Evolutionary conservation across 2,329 filamentous ascomycete species (phyloP), one percentile per base, ranked within the genome.

Genomic region (Paraphoma sp.): DNA sequence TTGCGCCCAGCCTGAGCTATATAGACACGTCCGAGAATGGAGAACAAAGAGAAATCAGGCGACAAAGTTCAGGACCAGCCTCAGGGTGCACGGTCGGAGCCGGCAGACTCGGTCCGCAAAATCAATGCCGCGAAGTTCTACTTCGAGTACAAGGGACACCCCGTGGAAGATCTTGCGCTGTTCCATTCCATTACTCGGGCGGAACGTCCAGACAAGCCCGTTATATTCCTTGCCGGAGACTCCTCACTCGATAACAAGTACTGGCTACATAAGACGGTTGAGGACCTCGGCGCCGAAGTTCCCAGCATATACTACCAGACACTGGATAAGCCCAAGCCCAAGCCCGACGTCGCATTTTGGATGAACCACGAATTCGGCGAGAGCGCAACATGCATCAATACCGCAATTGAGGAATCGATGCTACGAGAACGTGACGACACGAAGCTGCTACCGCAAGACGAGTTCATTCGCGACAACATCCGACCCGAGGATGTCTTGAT

Each of bases 171-270:
- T 50, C 63, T 78, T 2, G 41, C 45, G 2, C 64, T 28, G 2
- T 72, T 76, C n/a, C 69, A 56, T 42, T 28, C 61, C 8, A 67
- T 68, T 4, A 66, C 66, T 1, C 56, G 59, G 1, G 31, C 53
- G 1, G 51, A 65, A 18, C 64, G 70, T 7, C 71, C 69, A 0
- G 51, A 62, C 12, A 71, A 69, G 30, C 74, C 73, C 14, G 70
- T 75, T 38, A 54, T 76, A n/a, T 78, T 70, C 44, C 63, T 78
- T 6, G 75, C 72, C 5, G 75, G 75, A 48, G 75, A 78, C 51
- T 78, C 75, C 6, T 77, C 75, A 16, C 68, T 76, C 4, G 75
- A 78, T 56, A 77, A 78, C 56, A 78, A 77, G 50, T 68, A 62
- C 57, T 78, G 75, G 75, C 65, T 77, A 1, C 52, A 65, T 12